Percentiles rank a stretch among this genome's conserved stretches.
Conservation (phyloP, 2,329 filamentous ascomycete species). For the Hymenoscyphus repandus region DNA sequence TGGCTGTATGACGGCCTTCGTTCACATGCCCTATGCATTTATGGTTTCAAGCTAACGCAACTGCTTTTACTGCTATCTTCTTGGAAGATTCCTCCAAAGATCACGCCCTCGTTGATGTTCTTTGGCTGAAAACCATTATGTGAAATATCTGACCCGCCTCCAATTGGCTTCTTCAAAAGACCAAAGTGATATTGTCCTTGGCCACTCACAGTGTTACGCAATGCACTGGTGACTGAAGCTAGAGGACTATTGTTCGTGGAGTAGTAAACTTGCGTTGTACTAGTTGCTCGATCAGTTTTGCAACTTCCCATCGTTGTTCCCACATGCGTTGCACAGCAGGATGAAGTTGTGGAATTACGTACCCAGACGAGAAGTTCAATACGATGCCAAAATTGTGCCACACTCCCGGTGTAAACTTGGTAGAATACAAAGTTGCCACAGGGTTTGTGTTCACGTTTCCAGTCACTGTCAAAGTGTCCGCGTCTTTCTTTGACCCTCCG, state of each 20-base stretch:
- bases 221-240: slow-evolving; percentile 38
- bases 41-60: slow-evolving; percentile 29
- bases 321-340: too few relatives aligned
- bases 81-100: slow-evolving; percentile 46
- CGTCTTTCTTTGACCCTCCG: slow-evolving; percentile 32
- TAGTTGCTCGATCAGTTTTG: slow-evolving; percentile 22
- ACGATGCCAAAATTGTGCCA: too few relatives aligned
- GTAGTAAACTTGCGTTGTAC: slow-evolving; percentile 43
- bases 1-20: too few relatives aligned
- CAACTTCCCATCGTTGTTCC: too few relatives aligned
- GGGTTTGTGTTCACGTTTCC: slow-evolving; percentile 40
- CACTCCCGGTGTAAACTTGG: slow-evolving; percentile 40
- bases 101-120: slow-evolving; percentile 45
- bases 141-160: slow-evolving; percentile 41
- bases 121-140: slow-evolving; percentile 42
- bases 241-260: slow-evolving; percentile 32
- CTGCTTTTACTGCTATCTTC: slow-evolving; percentile 38
- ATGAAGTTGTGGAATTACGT: slow-evolving; percentile 45
- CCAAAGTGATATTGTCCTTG: slow-evolving; percentile 57
- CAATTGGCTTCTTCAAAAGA: slow-evolving; percentile 52
- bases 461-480: slow-evolving; percentile 42
- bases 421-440: slow-evolving; percentile 43
- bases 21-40: too few relatives aligned
- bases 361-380: slow-evolving; percentile 15
- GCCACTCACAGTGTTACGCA: slow-evolving; percentile 44